These are phyloP conservation scores for Mortierella sp. DNA, from an alignment of 371 early-diverging fungal genomes.

Conservation along the genomic window DNA sequence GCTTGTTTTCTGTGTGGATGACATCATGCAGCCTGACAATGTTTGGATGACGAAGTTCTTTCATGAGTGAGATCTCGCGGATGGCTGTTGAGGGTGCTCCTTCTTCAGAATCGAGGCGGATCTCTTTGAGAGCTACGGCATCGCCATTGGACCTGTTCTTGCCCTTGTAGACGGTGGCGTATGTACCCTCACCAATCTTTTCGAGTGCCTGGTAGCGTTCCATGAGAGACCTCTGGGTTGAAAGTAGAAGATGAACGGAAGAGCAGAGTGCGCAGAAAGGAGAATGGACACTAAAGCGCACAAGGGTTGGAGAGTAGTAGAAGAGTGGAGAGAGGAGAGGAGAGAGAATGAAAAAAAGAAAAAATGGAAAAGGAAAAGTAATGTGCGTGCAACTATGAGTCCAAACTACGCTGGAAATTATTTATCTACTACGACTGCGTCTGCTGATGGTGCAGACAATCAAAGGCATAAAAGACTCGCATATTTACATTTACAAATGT, in stretches of 20 bases:
- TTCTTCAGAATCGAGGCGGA: conserved; percentile 93
- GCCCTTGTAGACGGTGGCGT: conserved; percentile 99
- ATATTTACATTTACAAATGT: too few species aligned
- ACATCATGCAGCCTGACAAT: conserved; percentile 97
- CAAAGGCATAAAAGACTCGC: too few species aligned
- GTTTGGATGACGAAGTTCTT: conserved; percentile 92
- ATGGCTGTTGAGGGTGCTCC: conserved; percentile 97
- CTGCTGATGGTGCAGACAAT: too few species aligned
- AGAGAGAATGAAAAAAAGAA: not conserved
- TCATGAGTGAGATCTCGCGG: conserved; percentile 96
- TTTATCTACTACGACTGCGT: too few species aligned
- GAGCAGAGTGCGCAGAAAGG: not conserved
- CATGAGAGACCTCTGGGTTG: conserved; percentile 15
- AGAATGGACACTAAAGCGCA: not conserved
- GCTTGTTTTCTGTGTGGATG: conserved; percentile 97
- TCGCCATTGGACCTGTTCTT: conserved; percentile 88
- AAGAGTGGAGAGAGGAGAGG: conserved; percentile 4
- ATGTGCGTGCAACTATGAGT: not conserved
- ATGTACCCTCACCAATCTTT: conserved; percentile 99
- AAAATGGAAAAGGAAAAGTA: not conserved
- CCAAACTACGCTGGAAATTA: not conserved
- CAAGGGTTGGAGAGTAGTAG: not conserved
- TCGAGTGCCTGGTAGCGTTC: conserved; percentile 64
- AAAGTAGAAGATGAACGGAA: not conserved
- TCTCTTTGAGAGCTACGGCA: conserved; percentile 98